phyloP scores from a whole-genome alignment of 805 yeast species.

The Saturnispora serradocipensis region DNA sequence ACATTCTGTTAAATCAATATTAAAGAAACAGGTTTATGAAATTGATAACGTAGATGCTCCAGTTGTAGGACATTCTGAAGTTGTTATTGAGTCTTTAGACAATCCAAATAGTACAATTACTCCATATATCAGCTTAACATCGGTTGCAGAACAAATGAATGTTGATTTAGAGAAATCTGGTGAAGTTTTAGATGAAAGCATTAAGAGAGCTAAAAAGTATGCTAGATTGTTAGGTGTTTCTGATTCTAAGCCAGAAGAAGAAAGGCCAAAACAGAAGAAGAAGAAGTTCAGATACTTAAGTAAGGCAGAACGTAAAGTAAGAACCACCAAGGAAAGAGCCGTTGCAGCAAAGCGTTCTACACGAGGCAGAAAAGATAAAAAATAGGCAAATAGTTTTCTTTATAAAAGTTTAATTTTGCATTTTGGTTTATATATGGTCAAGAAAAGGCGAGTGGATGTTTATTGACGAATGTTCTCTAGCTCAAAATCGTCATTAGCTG shows the following conservation, averaged over 20 bases:
- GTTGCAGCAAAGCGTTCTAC: constrained; percentile 7
- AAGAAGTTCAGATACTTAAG: constrained; percentile 85
- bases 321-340: constrained; percentile 37
- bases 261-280: constrained; percentile 38
- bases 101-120: constrained; percentile 29
- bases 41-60: constrained; percentile 30
- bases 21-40: constrained; percentile 35
- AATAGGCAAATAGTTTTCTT: background rate
- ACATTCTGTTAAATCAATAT: constrained; percentile 30
- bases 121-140: constrained; percentile 22
- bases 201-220: constrained; percentile 73
- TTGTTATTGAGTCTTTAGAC: constrained; percentile 49
- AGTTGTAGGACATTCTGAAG: constrained; percentile 39
- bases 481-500: constrained; percentile 15
- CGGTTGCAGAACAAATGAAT: constrained; percentile 50
- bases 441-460: background rate
- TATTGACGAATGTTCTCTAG: constrained; percentile 14
- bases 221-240: constrained; percentile 57
- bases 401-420: background rate
- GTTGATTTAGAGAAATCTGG: constrained; percentile 65
- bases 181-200: constrained; percentile 62
- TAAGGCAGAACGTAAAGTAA: constrained; percentile 62
- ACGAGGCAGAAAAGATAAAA: constrained; percentile 18
- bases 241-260: constrained; percentile 29
- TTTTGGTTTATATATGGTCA: background rate